A percentile compares a stretch with the other conserved stretches of the same genome.
phyloP scores from a whole-genome alignment of 495 filamentous ascomycete species.

The Mycothermus thermophilus region DNA sequence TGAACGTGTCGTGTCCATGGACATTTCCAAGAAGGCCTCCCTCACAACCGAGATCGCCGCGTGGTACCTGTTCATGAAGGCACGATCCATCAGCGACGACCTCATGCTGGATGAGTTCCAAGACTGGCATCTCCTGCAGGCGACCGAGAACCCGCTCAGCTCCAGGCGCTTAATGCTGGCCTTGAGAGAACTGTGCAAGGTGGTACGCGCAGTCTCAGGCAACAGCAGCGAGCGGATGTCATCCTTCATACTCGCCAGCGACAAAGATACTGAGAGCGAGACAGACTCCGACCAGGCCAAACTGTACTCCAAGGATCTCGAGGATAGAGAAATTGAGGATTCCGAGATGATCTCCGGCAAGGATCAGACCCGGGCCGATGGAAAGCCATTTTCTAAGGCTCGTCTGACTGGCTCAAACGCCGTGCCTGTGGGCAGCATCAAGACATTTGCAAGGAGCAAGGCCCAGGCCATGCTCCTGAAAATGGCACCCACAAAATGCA shows the following conservation, averaged over 20 bases:
- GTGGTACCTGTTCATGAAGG: conserved; percentile 8
- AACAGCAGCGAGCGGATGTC: too few species aligned
- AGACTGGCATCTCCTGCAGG: conserved; percentile 16
- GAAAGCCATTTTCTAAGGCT: too few species aligned
- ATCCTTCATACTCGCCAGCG: too few species aligned
- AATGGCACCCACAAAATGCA: too few species aligned
- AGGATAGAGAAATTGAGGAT: neutral
- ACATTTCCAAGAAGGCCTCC: conserved; percentile 12
- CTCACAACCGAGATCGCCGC: conserved; percentile 5
- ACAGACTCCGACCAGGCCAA: conserved; percentile 14
- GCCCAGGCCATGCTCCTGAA: too few species aligned
- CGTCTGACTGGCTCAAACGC: too few species aligned
- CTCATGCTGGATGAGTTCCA: conserved; percentile 13
- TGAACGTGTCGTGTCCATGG: conserved; percentile 14
- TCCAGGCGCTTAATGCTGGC: conserved; percentile 17
- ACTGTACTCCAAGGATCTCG: conserved; percentile 1
- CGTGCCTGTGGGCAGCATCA: too few species aligned
- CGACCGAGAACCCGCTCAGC: conserved; percentile 7
- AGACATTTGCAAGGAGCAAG: too few species aligned
- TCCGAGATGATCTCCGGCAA: neutral
- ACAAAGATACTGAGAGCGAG: conserved; percentile 1
- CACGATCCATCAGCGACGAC: conserved; percentile 2
- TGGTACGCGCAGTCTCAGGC: too few species aligned
- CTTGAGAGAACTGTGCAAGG: conserved; percentile 8
- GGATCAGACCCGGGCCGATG: too few species aligned